Conservation (phyloP, 495 filamentous ascomycete genomes). For the Xylaria castorea region DNA sequence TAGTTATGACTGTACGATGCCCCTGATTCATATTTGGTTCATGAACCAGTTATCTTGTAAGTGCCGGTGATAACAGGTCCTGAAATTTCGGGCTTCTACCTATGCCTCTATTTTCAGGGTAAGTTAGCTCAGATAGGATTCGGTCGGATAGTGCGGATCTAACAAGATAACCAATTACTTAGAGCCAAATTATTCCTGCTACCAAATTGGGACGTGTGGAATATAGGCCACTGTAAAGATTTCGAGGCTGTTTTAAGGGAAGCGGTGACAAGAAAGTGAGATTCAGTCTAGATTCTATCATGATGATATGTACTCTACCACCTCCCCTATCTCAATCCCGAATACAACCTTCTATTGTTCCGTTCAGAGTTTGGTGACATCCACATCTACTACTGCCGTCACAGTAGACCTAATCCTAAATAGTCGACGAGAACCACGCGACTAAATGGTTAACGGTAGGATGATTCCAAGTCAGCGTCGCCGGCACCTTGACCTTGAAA, state of each 20-base stretch:
- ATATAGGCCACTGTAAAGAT: not conserved
- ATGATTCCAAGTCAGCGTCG: constrained; percentile 48
- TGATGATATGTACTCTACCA: not conserved
- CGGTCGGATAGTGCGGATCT: no score
- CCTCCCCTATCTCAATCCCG: not conserved
- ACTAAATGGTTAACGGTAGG: constrained; percentile 48
- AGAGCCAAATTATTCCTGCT: no score
- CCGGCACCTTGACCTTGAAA: constrained; percentile 47
- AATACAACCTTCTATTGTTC: not conserved
- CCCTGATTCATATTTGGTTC: not conserved
- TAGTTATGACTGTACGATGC: not conserved
- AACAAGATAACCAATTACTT: no score
- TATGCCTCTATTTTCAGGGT: not conserved
- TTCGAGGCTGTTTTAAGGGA: not conserved
- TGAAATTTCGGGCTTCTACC: not conserved
- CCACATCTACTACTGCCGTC: not conserved
- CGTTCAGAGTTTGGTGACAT: not conserved
- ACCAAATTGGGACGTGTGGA: no score
- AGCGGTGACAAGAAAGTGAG: not conserved
- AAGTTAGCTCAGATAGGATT: no score
- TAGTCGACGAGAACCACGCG: constrained; percentile 43
- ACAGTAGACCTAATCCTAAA: not conserved
- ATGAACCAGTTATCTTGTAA: not conserved
- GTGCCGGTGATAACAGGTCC: not conserved
- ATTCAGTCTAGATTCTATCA: not conserved